Conservation (phyloP, 1,284 basidiomycete species). For the Ceratorhiza oryzae-sativae region DNA sequence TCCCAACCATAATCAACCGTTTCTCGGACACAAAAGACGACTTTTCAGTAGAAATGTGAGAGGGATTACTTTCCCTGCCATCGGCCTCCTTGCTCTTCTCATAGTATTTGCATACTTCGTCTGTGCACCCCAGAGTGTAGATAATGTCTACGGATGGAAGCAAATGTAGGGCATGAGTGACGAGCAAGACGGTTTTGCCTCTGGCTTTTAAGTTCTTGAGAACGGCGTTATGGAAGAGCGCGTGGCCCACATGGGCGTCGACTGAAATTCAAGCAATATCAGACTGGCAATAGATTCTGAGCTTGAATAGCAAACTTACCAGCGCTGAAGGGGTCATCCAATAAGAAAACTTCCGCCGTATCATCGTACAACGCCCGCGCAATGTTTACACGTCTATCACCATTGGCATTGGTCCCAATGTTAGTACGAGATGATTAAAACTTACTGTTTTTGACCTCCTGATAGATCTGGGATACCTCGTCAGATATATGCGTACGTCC, state of each 20-base stretch:
- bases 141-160: slow-evolving; percentile 80
- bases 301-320: slow-evolving; percentile 50
- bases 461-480: slow-evolving; percentile 48
- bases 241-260: slow-evolving; percentile 87
- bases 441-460: slow-evolving; percentile 69
- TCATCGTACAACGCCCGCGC: slow-evolving; percentile 86
- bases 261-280: slow-evolving; percentile 64
- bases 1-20: no score
- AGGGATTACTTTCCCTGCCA: slow-evolving; percentile 44
- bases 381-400: slow-evolving; percentile 51
- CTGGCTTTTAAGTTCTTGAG: slow-evolving; percentile 58
- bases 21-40: no score
- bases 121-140: slow-evolving; percentile 49
- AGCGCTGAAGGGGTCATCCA: slow-evolving; percentile 82
- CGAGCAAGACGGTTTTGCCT: slow-evolving; percentile 81
- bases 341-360: slow-evolving; percentile 81
- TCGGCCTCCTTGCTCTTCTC: slow-evolving; percentile 54
- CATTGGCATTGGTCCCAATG: background rate
- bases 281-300: background rate
- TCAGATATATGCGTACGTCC: background rate
- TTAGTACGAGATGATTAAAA: slow-evolving; percentile 42
- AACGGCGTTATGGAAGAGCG: slow-evolving; percentile 85
- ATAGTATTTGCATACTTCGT: slow-evolving; percentile 45
- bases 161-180: slow-evolving; percentile 83
- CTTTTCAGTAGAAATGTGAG: background rate